Base-by-base conservation (phyloP, 352 stramenopile species). In the Globisporangium okanoganense region DNA sequence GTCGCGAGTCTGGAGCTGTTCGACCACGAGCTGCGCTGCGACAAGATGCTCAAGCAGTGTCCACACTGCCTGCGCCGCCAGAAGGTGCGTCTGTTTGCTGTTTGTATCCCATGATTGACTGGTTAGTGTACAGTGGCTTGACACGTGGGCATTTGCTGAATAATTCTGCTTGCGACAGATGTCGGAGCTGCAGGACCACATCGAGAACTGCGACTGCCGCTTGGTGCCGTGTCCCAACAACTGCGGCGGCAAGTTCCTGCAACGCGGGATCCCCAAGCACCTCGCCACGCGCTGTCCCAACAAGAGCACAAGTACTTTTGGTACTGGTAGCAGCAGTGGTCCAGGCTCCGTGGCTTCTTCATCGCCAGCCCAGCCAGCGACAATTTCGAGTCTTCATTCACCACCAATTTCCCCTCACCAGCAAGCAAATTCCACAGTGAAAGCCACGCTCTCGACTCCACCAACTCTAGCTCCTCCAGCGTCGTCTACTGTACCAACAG, bases 11-110 rank as follows among this genome's bases (percentile, higher is more conserved):
- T 66, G 6, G 82, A 90, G 5, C 65, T 92, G 4, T 65, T 85
- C 24, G 80, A 90, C 13, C 85, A 94, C 58, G 85, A 94, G 63
- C 65, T 85, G 1, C 75, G 70, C n/a, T 94, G 85, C 51, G 82
- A 90, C 33, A 87, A 91, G 60, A 72, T 90, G 41, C 65, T 94
- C 13, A 94, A 94, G 68, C 85, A 94, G 58, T 94, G 85, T 58
- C 82, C 85, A 0, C 85, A 94, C 61, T 94, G 85, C 31, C 67
- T 94, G 12, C 80, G 82, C 25, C 82, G 85, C 2, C 85, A 92
- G 54, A 92, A 90, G 62, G 80, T 1, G 43, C 29, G 8, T 16
- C 22, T 16, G 29, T 38, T 2, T 29, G 25, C 14, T n/a, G n/a
- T n/a, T n/a, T n/a, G n/a, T n/a, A n/a, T n/a, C n/a, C n/a, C n/a